Evolutionary conservation across 1,284 basidiomycete species (phyloP), one percentile per base, ranked within the genome.

Genomic region (Puccinia triticina): DNA sequence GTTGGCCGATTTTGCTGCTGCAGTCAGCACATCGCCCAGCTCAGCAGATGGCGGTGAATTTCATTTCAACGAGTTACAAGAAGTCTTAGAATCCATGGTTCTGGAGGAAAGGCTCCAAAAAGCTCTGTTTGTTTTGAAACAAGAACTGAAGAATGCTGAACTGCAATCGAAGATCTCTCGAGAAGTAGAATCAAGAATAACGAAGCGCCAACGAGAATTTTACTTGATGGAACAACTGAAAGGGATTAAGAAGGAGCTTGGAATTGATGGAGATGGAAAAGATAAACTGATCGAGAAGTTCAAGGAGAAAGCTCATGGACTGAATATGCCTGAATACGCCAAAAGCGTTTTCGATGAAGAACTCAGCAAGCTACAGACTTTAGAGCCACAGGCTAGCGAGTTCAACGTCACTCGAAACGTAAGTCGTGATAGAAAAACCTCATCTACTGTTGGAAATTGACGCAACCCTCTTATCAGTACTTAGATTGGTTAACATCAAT

Each of bases 151-250:
- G 88, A 98, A 98, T 85, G 95, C 95, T 0, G 95, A 98, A 87
- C 89, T 98, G 67, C 96, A 98, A 88, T 92, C 91, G 87, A 98
- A 98, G 89, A 93, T 99, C 83, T 92, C 93, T 18, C 91, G 94
- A 59, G 96, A 99, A 85, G 95, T 99, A 32, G 95, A 99, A 87
- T 91, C 89, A 89, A 98, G 98, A 89, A 98, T 99, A 84, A 95
- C 95, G 73, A 98, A 98, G 88, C 90, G 96, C 21, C 96, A 99
- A 87, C 90, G 96, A 83, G 97, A 99, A 89, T 98, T 97, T 87
- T 98, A 97, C 88, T 89, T 99, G 83, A 96, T 95, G 93, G 97
- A 99, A 88, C 97, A 99, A 88, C 91, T 99, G 84, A 98, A 97
- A 88, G 95, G 94, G 1, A 99, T 99, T 88, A 98, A 99, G 90